A percentile compares a stretch with the other conserved stretches of the same genome.
Evolutionary conservation across 331 rosid genomes (phyloP).

Genomic region (Arachis monticola): DNA sequence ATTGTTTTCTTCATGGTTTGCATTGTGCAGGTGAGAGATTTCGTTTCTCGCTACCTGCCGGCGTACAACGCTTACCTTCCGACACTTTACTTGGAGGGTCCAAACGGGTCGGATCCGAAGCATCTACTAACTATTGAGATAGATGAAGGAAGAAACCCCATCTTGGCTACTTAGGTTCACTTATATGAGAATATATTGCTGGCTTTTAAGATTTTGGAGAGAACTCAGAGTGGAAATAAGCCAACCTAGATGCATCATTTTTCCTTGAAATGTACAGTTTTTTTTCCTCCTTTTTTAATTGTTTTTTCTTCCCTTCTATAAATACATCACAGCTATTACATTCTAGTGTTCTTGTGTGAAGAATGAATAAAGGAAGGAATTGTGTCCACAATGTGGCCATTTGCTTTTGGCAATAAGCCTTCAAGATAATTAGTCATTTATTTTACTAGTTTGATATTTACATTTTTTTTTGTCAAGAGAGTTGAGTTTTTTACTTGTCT

Average conservation of each 20-base stretch:
- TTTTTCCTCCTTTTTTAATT: too few species aligned
- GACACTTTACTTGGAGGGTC: constrained; percentile 86
- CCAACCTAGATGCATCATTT: neutral
- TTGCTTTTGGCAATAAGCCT: neutral
- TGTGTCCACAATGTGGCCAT: neutral
- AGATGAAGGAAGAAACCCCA: constrained; percentile 92
- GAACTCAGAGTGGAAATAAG: neutral
- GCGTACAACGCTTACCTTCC: constrained; percentile 95
- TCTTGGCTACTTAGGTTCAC: constrained; percentile 55
- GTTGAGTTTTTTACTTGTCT: neutral
- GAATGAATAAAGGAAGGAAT: neutral
- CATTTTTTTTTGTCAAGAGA: neutral
- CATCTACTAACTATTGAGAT: constrained; percentile 71
- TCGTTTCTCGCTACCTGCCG: constrained; percentile 91
- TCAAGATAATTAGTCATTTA: neutral
- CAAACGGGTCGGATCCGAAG: constrained; percentile 77
- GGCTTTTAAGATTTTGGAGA: neutral
- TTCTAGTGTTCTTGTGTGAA: neutral
- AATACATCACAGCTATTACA: neutral
- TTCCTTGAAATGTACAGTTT: neutral
- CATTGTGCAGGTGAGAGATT: constrained; percentile 72
- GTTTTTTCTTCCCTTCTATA: neutral
- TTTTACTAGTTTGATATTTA: neutral
- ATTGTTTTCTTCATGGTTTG: constrained; percentile 25
- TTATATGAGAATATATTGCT: neutral